Percentiles rank a stretch among this genome's conserved stretches.
Conservation (phyloP, 2,329 filamentous ascomycete species). For the Diaporthe sp. region DNA sequence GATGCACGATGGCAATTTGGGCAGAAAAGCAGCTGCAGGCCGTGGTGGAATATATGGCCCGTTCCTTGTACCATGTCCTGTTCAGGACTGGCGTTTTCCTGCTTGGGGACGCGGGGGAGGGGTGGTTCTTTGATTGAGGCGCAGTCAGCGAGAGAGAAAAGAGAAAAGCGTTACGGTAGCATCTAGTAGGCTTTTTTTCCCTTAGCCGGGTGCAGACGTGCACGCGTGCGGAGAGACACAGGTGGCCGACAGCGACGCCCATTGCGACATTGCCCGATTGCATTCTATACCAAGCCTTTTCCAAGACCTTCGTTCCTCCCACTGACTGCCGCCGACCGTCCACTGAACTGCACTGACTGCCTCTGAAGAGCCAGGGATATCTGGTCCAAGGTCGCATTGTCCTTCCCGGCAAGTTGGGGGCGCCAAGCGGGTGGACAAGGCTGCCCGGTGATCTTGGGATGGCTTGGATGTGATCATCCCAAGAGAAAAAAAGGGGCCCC, state of each 20-base stretch:
- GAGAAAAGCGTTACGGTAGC: not conserved
- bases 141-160: not conserved
- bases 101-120: not conserved
- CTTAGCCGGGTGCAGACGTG: not conserved
- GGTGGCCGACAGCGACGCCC: constrained; percentile 1
- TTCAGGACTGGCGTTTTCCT: not conserved
- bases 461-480: constrained; percentile 31
- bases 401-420: constrained; percentile 28
- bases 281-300: constrained; percentile 28
- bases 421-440: constrained; percentile 23
- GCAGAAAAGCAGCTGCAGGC: not conserved
- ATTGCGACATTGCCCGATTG: constrained; percentile 7
- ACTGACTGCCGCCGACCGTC: not conserved
- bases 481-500: constrained; percentile 27
- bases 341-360: not conserved
- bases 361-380: constrained; percentile 7
- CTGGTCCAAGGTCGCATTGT: constrained; percentile 22
- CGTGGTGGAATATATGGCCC: not conserved
- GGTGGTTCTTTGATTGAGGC: not conserved
- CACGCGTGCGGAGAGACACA: not conserved
- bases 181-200: not conserved
- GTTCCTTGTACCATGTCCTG: not conserved
- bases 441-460: constrained; percentile 24
- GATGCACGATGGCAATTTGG: not conserved
- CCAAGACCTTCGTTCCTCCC: constrained; percentile 25